Conservation (phyloP, 2,329 filamentous ascomycete genomes). For the Emericellopsis cladophorae region DNA sequence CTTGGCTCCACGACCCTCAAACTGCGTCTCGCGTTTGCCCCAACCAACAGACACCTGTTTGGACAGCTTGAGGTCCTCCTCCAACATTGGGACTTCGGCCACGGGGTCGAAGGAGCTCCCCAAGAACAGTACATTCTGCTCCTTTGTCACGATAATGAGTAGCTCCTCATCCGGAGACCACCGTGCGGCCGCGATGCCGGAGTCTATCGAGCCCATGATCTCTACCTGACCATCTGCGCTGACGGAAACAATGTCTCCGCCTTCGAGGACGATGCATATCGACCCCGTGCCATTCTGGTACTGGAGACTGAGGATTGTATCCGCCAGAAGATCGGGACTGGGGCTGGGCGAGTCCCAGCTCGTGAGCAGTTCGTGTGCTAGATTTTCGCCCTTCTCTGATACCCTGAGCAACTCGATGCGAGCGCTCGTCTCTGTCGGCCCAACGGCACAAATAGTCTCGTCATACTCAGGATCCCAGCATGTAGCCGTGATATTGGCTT, state of each 20-base stretch:
- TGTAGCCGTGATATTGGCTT: slow-evolving; percentile 55
- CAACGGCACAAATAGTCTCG: slow-evolving; percentile 71
- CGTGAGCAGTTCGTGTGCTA: slow-evolving; percentile 39
- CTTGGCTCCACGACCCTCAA: slow-evolving; percentile 79
- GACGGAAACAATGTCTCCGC: slow-evolving; percentile 82
- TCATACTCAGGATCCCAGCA: slow-evolving; percentile 78
- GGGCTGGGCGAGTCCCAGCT: slow-evolving; percentile 85
- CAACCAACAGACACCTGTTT: slow-evolving; percentile 94
- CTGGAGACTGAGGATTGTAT: slow-evolving; percentile 68
- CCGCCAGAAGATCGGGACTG: slow-evolving; percentile 59
- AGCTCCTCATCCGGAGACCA: slow-evolving; percentile 97
- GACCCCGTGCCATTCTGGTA: slow-evolving; percentile 72
- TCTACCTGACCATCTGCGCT: slow-evolving; percentile 75
- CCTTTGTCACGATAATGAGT: slow-evolving; percentile 69
- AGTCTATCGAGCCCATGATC: slow-evolving; percentile 89
- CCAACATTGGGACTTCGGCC: slow-evolving; percentile 57
- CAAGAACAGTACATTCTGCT: slow-evolving; percentile 78
- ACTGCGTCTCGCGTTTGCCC: slow-evolving; percentile 97
- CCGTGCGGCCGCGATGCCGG: slow-evolving; percentile 74
- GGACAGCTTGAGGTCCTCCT: slow-evolving; percentile 72
- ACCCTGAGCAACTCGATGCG: slow-evolving; percentile 60
- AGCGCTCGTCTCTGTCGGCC: slow-evolving; percentile 57
- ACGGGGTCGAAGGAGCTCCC: slow-evolving; percentile 80
- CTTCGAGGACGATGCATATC: slow-evolving; percentile 72
- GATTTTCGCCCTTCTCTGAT: slow-evolving; percentile 14